Percentiles rank a stretch among this genome's conserved stretches.
Conservation (phyloP, 1,284 basidiomycete genomes). For the Sporisorium sorghi region DNA sequence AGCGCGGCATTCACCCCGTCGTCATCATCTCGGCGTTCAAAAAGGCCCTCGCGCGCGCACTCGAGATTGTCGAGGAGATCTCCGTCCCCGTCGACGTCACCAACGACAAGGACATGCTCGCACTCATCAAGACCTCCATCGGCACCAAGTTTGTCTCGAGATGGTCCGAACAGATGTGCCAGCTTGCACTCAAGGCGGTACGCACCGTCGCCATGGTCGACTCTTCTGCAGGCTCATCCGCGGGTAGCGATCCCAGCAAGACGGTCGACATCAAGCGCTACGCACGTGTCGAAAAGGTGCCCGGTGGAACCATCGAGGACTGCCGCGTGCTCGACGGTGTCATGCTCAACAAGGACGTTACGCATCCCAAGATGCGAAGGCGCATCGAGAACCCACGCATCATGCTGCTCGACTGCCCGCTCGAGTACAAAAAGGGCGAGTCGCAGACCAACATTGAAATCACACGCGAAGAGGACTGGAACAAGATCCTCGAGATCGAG, state of each 20-base stretch:
- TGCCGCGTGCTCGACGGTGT: constrained; percentile 88
- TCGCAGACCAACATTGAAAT: constrained; percentile 99
- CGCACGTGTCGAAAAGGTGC: constrained; percentile 95
- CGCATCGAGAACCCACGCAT: constrained; percentile 91
- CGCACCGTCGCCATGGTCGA: constrained; percentile 79
- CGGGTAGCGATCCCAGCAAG: constrained; percentile 27
- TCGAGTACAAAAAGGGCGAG: constrained; percentile 99
- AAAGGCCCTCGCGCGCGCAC: constrained; percentile 89
- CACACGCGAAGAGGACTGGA: constrained; percentile 92
- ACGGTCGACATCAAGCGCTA: constrained; percentile 98
- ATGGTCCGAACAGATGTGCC: constrained; percentile 98
- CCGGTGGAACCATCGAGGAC: constrained; percentile 96
- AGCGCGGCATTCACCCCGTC: constrained; percentile 96
- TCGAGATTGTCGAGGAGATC: constrained; percentile 86
- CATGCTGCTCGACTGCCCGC: constrained; percentile 90
- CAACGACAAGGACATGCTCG: constrained; percentile 91
- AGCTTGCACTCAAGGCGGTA: constrained; percentile 90
- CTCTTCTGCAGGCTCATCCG: constrained; percentile 46
- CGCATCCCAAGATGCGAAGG: constrained; percentile 95
- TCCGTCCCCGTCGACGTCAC: constrained; percentile 89
- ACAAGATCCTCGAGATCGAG: constrained; percentile 90
- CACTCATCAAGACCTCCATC: constrained; percentile 97
- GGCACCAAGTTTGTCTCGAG: constrained; percentile 98
- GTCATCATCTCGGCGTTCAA: constrained; percentile 99
- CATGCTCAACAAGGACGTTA: constrained; percentile 99